Base-by-base conservation (phyloP, 177 flowering plant genomes). In the Telopea speciosissima region DNA sequence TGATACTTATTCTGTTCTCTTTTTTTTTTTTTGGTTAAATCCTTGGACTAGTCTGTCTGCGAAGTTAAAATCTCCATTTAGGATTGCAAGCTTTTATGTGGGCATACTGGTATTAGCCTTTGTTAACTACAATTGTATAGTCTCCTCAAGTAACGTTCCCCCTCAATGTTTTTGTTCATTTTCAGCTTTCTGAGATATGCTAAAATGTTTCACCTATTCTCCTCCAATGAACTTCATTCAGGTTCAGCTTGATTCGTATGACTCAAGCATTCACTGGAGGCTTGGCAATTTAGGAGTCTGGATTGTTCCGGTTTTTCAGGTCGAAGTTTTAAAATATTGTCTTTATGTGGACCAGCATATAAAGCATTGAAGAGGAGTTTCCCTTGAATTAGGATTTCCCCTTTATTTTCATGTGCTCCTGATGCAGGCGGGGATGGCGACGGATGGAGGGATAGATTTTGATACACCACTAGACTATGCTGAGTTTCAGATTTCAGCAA, bases 401-500 rank as follows among this genome's bases (percentile, higher is more conserved):
- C 22, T 60, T 66, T 62, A 54, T 62, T 60, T 62, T 60, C 69
- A 67, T 70, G 70, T 58, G 40, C 45, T 62, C 67, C 28, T 73
- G 74, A 75, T 66, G 42, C 58, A 6, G 7, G 33, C 28, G 26
- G 36, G 65, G 36, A 68, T 66, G 66, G 26, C 25, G 69, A 90
- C 89, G 97, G 89, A 78, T 22, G 79, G 78, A 65, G 82, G 63
- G 61, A 72, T 88, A 63, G 83, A 77, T 65, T 83, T 74, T 23
- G 82, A 79, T 77, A 79, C 72, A n/a, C 78, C 75, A 0, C 77
- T 92, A 62, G 90, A 85, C 58, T 90, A 81, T 84, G 89, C 83
- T 63, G 79, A 75, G 49, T 82, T 92, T 74, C 85, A 82, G 76
- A 76, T 86, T 69, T 84, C 72, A 23, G 86, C 88, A 2, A 25